Conservation (phyloP, 345 rosid species). For the Aethionema arabicum region DNA sequence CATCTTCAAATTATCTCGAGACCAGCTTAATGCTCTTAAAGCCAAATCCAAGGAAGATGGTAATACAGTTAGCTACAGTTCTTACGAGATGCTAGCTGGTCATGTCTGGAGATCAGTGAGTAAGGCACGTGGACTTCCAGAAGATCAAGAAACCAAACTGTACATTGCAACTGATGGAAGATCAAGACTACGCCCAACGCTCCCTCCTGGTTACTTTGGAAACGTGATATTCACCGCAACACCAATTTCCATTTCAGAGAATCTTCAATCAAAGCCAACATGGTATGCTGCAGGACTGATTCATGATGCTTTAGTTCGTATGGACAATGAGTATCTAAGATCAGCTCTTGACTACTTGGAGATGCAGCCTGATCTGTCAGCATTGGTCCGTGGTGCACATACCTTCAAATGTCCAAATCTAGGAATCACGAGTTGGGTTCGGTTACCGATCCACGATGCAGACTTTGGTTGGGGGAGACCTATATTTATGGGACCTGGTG, state of each 20-base stretch:
- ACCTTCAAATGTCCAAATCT: slow-evolving; percentile 82
- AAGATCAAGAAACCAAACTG: slow-evolving; percentile 65
- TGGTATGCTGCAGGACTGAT: slow-evolving; percentile 82
- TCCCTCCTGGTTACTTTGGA: slow-evolving; percentile 91
- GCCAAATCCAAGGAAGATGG: slow-evolving; percentile 78
- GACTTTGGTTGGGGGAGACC: slow-evolving; percentile 98
- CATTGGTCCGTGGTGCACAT: slow-evolving; percentile 78
- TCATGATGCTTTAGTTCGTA: slow-evolving; percentile 72
- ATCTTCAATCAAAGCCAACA: slow-evolving; percentile 67
- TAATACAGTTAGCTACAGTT: slow-evolving; percentile 64
- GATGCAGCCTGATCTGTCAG: slow-evolving; percentile 79
- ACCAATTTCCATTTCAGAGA: slow-evolving; percentile 69
- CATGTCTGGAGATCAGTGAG: slow-evolving; percentile 87
- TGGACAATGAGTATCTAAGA: slow-evolving; percentile 82
- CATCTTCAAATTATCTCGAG: slow-evolving; percentile 67
- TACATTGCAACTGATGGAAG: slow-evolving; percentile 95
- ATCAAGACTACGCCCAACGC: slow-evolving; percentile 66
- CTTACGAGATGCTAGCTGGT: slow-evolving; percentile 90
- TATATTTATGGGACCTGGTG: slow-evolving; percentile 91
- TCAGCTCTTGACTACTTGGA: slow-evolving; percentile 95
- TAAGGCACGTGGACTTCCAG: slow-evolving; percentile 65
- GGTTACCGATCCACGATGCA: slow-evolving; percentile 83
- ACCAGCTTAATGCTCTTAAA: slow-evolving; percentile 69
- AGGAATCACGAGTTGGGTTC: slow-evolving; percentile 87
- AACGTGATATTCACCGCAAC: slow-evolving; percentile 91